Conservation (phyloP, 495 filamentous ascomycete genomes). For the Hypoxylon intermedium region DNA sequence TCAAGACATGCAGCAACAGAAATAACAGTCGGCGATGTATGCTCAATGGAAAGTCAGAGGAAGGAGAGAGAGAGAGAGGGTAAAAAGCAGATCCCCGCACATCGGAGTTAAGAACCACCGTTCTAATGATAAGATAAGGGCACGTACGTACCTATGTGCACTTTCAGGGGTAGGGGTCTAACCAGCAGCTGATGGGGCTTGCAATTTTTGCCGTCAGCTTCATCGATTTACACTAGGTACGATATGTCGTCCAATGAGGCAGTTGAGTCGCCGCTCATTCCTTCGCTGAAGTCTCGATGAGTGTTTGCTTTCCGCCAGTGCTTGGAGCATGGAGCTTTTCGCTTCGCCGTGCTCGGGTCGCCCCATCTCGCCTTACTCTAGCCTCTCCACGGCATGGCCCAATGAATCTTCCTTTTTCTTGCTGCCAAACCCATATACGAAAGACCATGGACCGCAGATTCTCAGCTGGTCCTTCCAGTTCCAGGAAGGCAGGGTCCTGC, state of each 20-base stretch:
- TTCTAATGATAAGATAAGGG: conserved; percentile 1
- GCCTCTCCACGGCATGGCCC: neutral
- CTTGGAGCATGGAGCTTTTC: conserved; percentile 39
- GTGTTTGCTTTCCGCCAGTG: conserved; percentile 25
- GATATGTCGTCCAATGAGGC: conserved; percentile 20
- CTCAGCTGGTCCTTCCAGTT: conserved; percentile 13
- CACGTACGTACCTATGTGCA: neutral
- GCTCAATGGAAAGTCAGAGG: too few relatives aligned
- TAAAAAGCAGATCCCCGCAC: neutral
- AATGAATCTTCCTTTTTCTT: neutral
- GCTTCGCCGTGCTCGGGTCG: conserved; percentile 24
- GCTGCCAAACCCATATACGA: neutral
- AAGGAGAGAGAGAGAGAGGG: neutral
- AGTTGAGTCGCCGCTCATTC: conserved; percentile 15
- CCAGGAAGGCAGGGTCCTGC: conserved; percentile 6
- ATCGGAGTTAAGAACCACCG: conserved; percentile 15
- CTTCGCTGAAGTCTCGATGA: conserved; percentile 25
- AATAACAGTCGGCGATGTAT: too few relatives aligned
- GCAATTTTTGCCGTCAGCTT: conserved; percentile 17
- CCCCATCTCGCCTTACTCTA: conserved; percentile 10
- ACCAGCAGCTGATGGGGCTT: neutral
- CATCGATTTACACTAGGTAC: conserved; percentile 10
- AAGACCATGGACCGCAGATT: conserved; percentile 24
- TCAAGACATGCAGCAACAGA: too few relatives aligned
- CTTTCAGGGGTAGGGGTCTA: conserved; percentile 3